These are phyloP conservation scores for Candida insectalens DNA, from an alignment of 805 yeast species.

Conservation along the genomic window DNA sequence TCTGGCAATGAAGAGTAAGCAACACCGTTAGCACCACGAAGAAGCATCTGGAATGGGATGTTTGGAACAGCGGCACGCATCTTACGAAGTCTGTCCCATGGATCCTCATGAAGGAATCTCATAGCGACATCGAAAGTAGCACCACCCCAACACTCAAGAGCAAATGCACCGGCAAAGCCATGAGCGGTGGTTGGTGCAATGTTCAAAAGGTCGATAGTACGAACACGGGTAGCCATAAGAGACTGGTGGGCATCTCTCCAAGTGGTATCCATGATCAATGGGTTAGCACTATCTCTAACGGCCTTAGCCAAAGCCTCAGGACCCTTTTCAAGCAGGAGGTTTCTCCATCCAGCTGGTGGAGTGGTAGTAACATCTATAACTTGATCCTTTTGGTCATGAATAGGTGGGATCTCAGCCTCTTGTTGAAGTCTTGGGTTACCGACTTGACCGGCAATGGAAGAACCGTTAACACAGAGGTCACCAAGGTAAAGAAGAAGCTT, in stretches of 20 bases:
- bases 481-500: conserved; percentile 85
- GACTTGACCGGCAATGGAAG: conserved; percentile 90
- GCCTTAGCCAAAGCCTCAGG: conserved; percentile 85
- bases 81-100: conserved; percentile 92
- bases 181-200: conserved; percentile 93
- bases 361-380: conserved; percentile 47
- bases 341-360: conserved; percentile 84
- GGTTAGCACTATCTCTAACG: conserved; percentile 77
- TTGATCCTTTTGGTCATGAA: conserved; percentile 56
- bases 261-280: conserved; percentile 94
- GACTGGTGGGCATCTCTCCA: conserved; percentile 99
- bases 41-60: conserved; percentile 98
- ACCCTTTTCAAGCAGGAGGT: conserved; percentile 73
- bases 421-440: conserved; percentile 79
- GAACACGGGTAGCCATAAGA: conserved; percentile 89
- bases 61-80: conserved; percentile 89
- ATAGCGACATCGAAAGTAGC: conserved; percentile 98
- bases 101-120: conserved; percentile 98
- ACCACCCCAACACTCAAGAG: conserved; percentile 99
- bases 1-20: conserved; percentile 98
- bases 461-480: conserved; percentile 91
- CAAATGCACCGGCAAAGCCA: conserved; percentile 83
- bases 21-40: conserved; percentile 99
- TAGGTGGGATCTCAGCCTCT: conserved; percentile 66
- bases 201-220: conserved; percentile 84